phyloP scores from a whole-genome alignment of 306 rosid genomes.

The Rubus idaeus region DNA sequence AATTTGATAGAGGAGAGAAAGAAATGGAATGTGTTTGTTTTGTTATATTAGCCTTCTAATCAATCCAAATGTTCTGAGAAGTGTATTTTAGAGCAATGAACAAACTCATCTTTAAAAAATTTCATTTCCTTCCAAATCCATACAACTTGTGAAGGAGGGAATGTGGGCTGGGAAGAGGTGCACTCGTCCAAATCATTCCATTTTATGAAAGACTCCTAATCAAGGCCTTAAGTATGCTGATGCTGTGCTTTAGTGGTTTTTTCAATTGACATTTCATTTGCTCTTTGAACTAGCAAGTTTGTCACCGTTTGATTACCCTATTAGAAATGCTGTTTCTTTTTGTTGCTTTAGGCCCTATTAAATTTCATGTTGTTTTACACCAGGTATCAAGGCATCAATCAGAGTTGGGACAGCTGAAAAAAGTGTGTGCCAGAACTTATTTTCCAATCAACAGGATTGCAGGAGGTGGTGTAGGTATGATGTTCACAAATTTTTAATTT shows the following conservation, averaged over 20 bases:
- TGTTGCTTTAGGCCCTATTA: neutral
- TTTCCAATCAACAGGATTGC: constrained; percentile 31
- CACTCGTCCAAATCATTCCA: neutral
- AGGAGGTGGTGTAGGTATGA: constrained; percentile 53
- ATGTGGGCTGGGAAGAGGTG: neutral
- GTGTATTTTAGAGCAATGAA: neutral
- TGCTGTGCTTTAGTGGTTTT: neutral
- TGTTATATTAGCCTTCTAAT: neutral
- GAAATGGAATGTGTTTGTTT: neutral
- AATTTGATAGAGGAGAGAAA: neutral
- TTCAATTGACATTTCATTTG: neutral
- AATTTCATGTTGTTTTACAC: constrained; percentile 24
- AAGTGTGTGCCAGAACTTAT: constrained; percentile 42
- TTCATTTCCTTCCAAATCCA: no score
- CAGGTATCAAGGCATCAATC: constrained; percentile 64
- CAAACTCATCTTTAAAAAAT: no score
- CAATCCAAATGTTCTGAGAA: neutral
- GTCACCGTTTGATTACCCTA: neutral
- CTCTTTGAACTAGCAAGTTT: neutral
- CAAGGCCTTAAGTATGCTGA: neutral
- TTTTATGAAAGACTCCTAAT: neutral
- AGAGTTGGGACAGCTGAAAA: constrained; percentile 38
- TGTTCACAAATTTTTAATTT: neutral
- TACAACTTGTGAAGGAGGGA: no score
- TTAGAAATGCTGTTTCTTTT: neutral